These are phyloP conservation scores for Raddia guianensis DNA, from an alignment of 176 grass and related monocot genomes.

Conservation along the genomic window DNA sequence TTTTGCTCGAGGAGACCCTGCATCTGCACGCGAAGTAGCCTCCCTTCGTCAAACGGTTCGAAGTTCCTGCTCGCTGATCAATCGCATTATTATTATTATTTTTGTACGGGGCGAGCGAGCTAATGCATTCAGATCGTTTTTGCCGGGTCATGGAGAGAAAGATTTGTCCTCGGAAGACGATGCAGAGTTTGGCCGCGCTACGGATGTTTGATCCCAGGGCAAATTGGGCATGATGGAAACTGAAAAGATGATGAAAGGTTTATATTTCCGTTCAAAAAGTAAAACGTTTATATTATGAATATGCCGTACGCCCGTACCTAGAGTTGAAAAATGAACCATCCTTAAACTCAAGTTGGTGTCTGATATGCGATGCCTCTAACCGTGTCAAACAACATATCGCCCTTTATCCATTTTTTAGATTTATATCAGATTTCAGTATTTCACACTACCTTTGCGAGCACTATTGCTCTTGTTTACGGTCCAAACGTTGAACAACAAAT, in stretches of 20 bases:
- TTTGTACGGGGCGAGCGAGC: neutral
- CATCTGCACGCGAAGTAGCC: neutral
- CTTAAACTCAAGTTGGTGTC: neutral
- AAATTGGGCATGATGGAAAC: neutral
- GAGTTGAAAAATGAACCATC: no score
- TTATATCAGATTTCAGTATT: slow-evolving; percentile 21
- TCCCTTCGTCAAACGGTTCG: slow-evolving; percentile 33
- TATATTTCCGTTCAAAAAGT: no score
- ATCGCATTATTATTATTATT: no score
- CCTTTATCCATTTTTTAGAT: neutral
- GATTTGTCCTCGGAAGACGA: slow-evolving; percentile 20
- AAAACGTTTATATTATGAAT: no score
- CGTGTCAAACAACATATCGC: neutral
- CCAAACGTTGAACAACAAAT: neutral
- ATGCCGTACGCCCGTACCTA: no score
- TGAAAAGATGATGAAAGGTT: neutral
- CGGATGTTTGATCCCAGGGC: neutral
- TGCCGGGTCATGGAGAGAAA: neutral
- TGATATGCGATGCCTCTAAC: neutral
- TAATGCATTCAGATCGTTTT: neutral
- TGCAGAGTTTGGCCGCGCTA: slow-evolving; percentile 27
- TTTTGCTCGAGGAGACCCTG: slow-evolving; percentile 56
- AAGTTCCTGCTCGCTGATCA: neutral
- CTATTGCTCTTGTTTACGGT: neutral
- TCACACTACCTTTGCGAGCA: neutral